Conservation (phyloP, 2,329 filamentous ascomycete species). For the Claviceps maximensis region DNA sequence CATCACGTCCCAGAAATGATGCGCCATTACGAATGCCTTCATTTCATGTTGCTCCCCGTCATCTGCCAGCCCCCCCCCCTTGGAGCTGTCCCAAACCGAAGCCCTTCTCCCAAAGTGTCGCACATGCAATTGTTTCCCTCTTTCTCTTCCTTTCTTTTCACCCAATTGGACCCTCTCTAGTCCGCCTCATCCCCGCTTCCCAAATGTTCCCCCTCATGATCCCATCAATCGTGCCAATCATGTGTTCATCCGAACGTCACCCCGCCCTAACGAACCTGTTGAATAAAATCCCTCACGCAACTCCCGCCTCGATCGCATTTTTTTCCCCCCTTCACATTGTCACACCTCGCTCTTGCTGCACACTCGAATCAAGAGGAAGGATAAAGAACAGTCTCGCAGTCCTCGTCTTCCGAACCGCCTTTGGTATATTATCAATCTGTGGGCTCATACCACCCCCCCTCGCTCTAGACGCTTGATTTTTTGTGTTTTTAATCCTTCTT, state of each 20-base stretch:
- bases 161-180: neutral
- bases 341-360: neutral
- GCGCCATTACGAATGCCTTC: no score
- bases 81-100: no score
- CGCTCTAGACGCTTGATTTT: no score
- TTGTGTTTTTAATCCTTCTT: no score
- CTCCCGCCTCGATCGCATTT: neutral
- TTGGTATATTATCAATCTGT: neutral
- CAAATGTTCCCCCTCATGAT: neutral
- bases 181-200: neutral
- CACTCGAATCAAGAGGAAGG: neutral
- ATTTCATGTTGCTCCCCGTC: no score
- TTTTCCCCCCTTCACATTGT: neutral
- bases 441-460: neutral
- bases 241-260: neutral
- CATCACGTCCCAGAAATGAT: no score
- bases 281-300: constrained; percentile 2
- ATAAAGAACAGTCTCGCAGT: neutral
- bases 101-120: no score
- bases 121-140: no score
- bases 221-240: neutral
- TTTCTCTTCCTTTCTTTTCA: neutral
- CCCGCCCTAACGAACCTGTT: neutral
- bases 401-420: neutral
- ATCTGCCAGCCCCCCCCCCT: no score